These are phyloP conservation scores for Rhodotorula sp. DNA, from an alignment of 1,284 basidiomycete genomes.

Conservation along the genomic window DNA sequence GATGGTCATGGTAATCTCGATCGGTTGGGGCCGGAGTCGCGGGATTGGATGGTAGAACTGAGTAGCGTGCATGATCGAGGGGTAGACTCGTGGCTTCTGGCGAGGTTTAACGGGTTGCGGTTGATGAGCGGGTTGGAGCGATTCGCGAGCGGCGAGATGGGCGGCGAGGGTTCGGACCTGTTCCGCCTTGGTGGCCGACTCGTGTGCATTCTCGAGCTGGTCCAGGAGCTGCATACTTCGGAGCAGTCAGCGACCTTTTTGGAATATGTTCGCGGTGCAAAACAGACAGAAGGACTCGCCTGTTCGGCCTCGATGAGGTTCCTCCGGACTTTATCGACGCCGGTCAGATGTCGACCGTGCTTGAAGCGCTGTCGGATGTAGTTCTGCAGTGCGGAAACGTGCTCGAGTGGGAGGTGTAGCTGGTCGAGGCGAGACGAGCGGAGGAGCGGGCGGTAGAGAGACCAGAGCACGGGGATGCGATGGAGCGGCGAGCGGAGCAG, in stretches of 20 bases:
- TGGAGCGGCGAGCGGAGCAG: slow-evolving; percentile 56
- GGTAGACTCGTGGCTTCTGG: slow-evolving; percentile 62
- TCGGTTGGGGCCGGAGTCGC: slow-evolving; percentile 71
- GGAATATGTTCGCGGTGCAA: background rate
- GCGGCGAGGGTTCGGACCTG: slow-evolving; percentile 57
- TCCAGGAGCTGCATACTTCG: slow-evolving; percentile 4
- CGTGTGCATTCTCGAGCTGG: background rate
- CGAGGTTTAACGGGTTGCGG: background rate
- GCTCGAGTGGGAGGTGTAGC: background rate
- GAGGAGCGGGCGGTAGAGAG: slow-evolving; percentile 68
- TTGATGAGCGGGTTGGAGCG: background rate
- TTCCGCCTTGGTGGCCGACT: slow-evolving; percentile 46
- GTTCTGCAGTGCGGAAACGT: slow-evolving; percentile 56
- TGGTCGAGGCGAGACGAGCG: slow-evolving; percentile 54
- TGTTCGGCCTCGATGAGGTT: slow-evolving; percentile 59
- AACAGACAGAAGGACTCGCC: slow-evolving; percentile 51
- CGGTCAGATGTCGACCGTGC: slow-evolving; percentile 56
- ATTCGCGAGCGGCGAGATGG: slow-evolving; percentile 44
- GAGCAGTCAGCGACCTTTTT: background rate
- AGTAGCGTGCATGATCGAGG: slow-evolving; percentile 62
- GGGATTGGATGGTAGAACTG: slow-evolving; percentile 67
- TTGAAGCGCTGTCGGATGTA: slow-evolving; percentile 61
- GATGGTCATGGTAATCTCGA: slow-evolving; percentile 67
- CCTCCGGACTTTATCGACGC: slow-evolving; percentile 54
- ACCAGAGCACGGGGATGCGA: slow-evolving; percentile 69